These are phyloP conservation scores for Fusarium sp. DNA, from an alignment of 2,329 filamentous ascomycete species.

Conservation along the genomic window DNA sequence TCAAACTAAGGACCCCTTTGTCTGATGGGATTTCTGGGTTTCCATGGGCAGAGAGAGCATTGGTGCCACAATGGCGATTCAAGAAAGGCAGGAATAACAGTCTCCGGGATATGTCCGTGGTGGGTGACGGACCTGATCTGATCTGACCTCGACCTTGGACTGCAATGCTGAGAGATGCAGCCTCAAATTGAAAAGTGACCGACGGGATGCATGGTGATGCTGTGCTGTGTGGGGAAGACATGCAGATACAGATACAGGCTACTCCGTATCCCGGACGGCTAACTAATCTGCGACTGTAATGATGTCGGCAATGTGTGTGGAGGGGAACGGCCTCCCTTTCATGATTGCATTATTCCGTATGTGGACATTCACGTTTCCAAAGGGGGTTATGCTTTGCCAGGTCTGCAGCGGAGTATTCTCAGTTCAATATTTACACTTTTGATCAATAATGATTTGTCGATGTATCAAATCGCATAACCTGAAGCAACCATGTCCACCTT, in stretches of 20 bases:
- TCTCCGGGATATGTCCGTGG: constrained; percentile 29
- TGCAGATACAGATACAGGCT: constrained; percentile 31
- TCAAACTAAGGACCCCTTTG: constrained; percentile 45
- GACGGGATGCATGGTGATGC: not conserved
- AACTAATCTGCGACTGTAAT: constrained; percentile 17
- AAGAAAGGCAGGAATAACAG: not conserved
- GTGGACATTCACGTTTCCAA: not conserved
- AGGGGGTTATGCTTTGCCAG: not conserved
- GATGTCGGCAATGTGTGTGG: constrained; percentile 34
- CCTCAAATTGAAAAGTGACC: constrained; percentile 32
- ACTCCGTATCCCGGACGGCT: not conserved
- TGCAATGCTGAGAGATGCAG: constrained; percentile 36
- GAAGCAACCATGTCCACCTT: not conserved
- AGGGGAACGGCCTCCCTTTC: constrained; percentile 29
- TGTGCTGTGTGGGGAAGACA: constrained; percentile 30
- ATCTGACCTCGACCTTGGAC: not conserved
- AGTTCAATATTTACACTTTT: not conserved
- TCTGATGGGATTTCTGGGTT: constrained; percentile 28
- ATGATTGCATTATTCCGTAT: constrained; percentile 9
- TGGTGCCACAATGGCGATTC: constrained; percentile 4
- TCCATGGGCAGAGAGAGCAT: constrained; percentile 2
- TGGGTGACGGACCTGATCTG: constrained; percentile 18
- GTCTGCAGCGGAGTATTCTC: not conserved
- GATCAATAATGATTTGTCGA: not conserved
- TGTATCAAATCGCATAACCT: not conserved